These are phyloP conservation scores for Umbelopsis sp. DNA, from an alignment of 192 early-diverging fungal species.

Conservation along the genomic window DNA sequence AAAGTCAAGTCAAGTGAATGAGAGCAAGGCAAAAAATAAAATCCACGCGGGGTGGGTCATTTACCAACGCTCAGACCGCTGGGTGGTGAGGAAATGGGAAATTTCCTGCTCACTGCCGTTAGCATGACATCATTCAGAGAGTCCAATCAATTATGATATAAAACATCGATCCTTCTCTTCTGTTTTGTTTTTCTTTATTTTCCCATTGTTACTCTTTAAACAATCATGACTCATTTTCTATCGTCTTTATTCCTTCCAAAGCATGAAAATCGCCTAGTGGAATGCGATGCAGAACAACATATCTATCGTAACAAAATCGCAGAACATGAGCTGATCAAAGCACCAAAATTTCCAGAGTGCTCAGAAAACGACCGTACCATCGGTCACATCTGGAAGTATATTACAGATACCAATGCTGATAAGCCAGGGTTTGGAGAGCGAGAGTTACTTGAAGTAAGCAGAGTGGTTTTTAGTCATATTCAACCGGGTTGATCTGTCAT, in stretches of 20 bases:
- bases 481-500: background rate
- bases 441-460: slow-evolving; percentile 43
- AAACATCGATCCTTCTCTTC: background rate
- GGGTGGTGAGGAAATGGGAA: too few relatives aligned
- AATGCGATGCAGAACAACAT: slow-evolving; percentile 42
- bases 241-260: slow-evolving; percentile 16
- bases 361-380: slow-evolving; percentile 34
- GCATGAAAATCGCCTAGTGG: slow-evolving; percentile 24
- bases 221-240: background rate
- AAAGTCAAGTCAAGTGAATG: too few relatives aligned
- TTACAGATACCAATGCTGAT: slow-evolving; percentile 36
- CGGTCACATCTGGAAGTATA: slow-evolving; percentile 40
- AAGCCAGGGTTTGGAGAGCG: slow-evolving; percentile 45
- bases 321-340: slow-evolving; percentile 37
- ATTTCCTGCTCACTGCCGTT: too few relatives aligned
- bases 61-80: too few relatives aligned
- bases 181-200: background rate
- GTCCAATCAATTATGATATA: background rate
- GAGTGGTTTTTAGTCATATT: background rate
- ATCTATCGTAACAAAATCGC: slow-evolving; percentile 42
- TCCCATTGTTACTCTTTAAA: background rate
- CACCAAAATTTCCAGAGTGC: slow-evolving; percentile 34
- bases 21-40: too few relatives aligned
- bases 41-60: too few relatives aligned
- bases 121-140: background rate